Evolutionary conservation across 805 yeast genomes (phyloP).

Genomic region (Sugiyamaella americana): DNA sequence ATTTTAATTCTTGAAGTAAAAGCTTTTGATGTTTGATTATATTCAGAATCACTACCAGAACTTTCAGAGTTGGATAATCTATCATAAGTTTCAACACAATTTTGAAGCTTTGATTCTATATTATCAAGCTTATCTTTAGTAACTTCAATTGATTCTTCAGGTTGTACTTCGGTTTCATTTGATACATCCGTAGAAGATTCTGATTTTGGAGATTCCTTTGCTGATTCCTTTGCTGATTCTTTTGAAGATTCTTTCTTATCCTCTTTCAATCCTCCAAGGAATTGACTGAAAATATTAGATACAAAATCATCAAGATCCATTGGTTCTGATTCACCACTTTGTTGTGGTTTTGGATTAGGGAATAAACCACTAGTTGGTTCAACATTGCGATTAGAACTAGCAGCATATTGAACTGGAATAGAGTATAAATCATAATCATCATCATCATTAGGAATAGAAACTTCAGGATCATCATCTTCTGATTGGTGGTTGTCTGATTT

Average conservation of each 20-base stretch:
- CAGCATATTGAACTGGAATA: no score
- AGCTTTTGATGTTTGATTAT: slow-evolving; percentile 1
- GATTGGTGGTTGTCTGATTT: neutral
- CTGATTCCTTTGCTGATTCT: neutral
- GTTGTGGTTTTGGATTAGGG: neutral
- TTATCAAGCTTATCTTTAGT: neutral
- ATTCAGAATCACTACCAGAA: slow-evolving; percentile 6
- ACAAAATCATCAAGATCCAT: slow-evolving; percentile 10
- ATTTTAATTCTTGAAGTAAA: slow-evolving; percentile 24
- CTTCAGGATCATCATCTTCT: slow-evolving; percentile 12
- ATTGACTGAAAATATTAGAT: neutral
- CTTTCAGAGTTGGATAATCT: slow-evolving; percentile 13
- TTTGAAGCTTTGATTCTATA: neutral
- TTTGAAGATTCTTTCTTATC: neutral
- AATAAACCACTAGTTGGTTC: neutral
- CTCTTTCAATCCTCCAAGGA: slow-evolving; percentile 5
- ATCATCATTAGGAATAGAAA: slow-evolving; percentile 14
- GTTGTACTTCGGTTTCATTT: neutral
- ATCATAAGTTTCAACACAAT: slow-evolving; percentile 19
- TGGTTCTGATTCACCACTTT: neutral
- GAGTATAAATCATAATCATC: slow-evolving; percentile 2
- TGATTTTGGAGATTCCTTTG: neutral
- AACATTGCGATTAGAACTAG: no score
- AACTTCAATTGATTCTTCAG: neutral
- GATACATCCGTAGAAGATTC: neutral